A percentile compares a stretch with the other conserved stretches of the same genome.
Conservation (phyloP, 2,329 filamentous ascomycete genomes). For the Penicillium sp. region DNA sequence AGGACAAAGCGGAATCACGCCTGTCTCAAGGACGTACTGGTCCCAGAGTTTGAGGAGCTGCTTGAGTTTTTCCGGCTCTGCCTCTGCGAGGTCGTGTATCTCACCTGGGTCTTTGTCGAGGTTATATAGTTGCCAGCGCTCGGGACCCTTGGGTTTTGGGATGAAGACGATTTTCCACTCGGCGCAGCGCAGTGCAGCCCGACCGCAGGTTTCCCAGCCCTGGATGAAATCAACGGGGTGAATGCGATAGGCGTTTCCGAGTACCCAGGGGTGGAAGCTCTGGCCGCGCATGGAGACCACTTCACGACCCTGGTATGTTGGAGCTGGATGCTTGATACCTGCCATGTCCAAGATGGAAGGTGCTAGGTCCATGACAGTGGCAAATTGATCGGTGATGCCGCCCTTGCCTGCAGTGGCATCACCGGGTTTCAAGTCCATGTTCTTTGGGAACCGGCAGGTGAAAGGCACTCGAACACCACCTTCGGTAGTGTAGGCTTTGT, state of each 20-base stretch:
- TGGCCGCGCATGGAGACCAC: constrained; percentile 50
- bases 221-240: constrained; percentile 50
- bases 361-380: constrained; percentile 50
- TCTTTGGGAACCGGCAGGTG: constrained; percentile 42
- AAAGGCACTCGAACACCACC: constrained; percentile 41
- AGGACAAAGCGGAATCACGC: constrained; percentile 55
- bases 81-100: constrained; percentile 42
- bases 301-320: constrained; percentile 47
- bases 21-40: constrained; percentile 54
- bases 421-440: constrained; percentile 14
- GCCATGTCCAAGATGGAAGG: constrained; percentile 44
- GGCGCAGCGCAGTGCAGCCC: constrained; percentile 50
- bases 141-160: constrained; percentile 50
- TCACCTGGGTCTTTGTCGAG: constrained; percentile 50
- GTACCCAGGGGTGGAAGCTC: constrained; percentile 43
- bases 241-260: constrained; percentile 35
- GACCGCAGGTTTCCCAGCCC: constrained; percentile 54
- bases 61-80: constrained; percentile 42
- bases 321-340: constrained; percentile 48
- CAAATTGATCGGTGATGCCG: constrained; percentile 48
- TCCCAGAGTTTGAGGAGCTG: constrained; percentile 52
- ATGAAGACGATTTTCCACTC: constrained; percentile 56
- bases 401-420: constrained; percentile 21
- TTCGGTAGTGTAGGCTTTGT: constrained; percentile 33
- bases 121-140: constrained; percentile 55